Conservation (phyloP, 305 asterid species). For the Fraxinus ornus region DNA sequence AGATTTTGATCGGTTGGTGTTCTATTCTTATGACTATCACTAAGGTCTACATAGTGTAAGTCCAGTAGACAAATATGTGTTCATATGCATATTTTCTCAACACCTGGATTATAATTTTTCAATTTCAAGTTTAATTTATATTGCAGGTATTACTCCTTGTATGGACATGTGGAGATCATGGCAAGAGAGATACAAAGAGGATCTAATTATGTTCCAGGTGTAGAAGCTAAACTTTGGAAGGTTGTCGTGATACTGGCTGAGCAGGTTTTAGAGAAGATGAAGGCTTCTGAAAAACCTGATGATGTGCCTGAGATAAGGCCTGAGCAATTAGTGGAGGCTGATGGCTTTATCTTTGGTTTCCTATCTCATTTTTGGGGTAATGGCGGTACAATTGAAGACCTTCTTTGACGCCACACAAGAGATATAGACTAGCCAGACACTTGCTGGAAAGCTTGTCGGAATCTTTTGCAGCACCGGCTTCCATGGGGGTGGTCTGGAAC, state of each 20-base stretch:
- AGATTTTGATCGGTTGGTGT: background rate
- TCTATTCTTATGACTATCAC: constrained; percentile 30
- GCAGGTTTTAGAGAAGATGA: constrained; percentile 70
- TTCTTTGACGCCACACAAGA: constrained; percentile 69
- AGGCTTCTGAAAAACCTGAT: constrained; percentile 65
- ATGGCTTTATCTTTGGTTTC: constrained; percentile 81
- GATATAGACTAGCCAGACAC: constrained; percentile 76
- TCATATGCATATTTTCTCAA: background rate
- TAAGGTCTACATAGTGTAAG: constrained; percentile 79
- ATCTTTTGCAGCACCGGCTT: constrained; percentile 95
- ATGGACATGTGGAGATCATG: constrained; percentile 86
- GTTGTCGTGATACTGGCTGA: constrained; percentile 77
- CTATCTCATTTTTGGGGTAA: constrained; percentile 92
- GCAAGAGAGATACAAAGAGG: constrained; percentile 81
- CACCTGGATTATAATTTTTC: background rate
- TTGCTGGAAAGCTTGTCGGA: constrained; percentile 96
- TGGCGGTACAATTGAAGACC: constrained; percentile 90
- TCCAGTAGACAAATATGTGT: background rate
- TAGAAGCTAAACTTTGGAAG: constrained; percentile 95
- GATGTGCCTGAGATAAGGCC: constrained; percentile 79
- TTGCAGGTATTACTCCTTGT: constrained; percentile 68
- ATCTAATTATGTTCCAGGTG: constrained; percentile 67
- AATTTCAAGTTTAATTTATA: background rate
- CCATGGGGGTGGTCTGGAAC: constrained; percentile 96
- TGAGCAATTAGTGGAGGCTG: constrained; percentile 80